Evolutionary conservation across 768 basidiomycete genomes (phyloP).

Genomic region (Hemileccinum rubropunctum): DNA sequence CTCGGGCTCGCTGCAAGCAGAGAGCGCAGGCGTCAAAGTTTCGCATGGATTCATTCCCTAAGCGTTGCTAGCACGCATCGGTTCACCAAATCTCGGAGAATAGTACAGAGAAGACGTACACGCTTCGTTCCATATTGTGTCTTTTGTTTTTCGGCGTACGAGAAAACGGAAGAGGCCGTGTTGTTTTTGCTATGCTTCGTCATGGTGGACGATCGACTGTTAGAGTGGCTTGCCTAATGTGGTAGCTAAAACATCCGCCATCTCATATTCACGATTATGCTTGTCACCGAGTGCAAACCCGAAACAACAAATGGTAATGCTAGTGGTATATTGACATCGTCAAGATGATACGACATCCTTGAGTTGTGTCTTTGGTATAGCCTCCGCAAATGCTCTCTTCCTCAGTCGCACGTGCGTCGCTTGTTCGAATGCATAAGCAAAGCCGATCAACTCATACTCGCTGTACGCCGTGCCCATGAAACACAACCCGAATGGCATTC

Average conservation of each 20-base stretch:
- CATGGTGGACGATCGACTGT: conserved; percentile 33
- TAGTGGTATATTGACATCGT: not conserved
- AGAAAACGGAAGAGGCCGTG: conserved; percentile 86
- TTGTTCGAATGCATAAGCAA: conserved; percentile 52
- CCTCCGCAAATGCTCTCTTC: conserved; percentile 46
- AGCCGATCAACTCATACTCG: conserved; percentile 41
- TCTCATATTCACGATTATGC: no score
- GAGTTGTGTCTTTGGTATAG: conserved; percentile 56
- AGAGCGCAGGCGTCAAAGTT: conserved; percentile 88
- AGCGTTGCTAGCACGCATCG: conserved; percentile 27
- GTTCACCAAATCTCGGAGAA: not conserved
- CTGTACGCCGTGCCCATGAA: conserved; percentile 46
- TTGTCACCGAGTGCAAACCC: no score
- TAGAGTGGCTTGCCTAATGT: not conserved
- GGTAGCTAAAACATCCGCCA: no score
- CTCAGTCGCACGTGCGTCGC: conserved; percentile 49
- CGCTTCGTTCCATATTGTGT: conserved; percentile 76
- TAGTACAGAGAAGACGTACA: conserved; percentile 36
- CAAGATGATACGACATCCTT: conserved; percentile 26
- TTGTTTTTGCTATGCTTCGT: conserved; percentile 91
- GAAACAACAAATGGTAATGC: no score
- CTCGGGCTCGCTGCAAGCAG: conserved; percentile 79
- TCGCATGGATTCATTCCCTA: conserved; percentile 89
- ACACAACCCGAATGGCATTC: conserved; percentile 41
- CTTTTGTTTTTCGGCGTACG: conserved; percentile 86